Base-by-base conservation (phyloP, 768 basidiomycete genomes). In the Hygrophoropsis aurantiaca region DNA sequence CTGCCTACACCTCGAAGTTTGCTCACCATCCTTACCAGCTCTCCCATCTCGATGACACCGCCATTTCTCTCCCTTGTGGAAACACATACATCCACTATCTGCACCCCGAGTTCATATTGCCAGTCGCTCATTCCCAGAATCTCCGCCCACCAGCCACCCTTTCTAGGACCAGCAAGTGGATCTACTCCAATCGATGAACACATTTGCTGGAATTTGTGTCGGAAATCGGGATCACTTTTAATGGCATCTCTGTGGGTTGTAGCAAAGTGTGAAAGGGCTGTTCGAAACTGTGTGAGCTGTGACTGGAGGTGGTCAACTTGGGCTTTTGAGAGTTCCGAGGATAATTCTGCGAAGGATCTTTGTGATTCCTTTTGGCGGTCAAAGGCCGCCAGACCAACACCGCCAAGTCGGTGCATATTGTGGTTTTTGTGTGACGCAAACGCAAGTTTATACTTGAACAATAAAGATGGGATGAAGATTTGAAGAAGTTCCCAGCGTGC, bases 201-300 rank as follows among this genome's bases (percentile, higher is more conserved):
- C 92, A 99, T 97, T 49, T 90, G 87, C 55, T 94, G 90, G 68
- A 98, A 98, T 16, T 83, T 87, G 74, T 87, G 87, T 4, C 97
- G 79, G 64, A 99, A 94, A 3, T 79, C 76, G 2, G 95, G 92
- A 55, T 95, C 88, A 42, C 74, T 74, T 47, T 82, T 80, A 60
- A 99, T 97, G 47, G 86, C 81, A 35, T 86, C 81, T 41, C 91
- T 84, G 64, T 97, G 94, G 8, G 82, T 82, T 20, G 80, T 69
- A 2, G 94, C 91, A 58, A 98, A 99, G 48, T 77, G 78, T 3
- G 79, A 68, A 40, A 97, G 81, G 0, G 90, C 82, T 2, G 82
- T 73, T 56, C 90, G 89, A 69, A 97, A 97, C 41, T 89, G 85
- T 45, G 79, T 74, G 48, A 97, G 81, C 60, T 97, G 91, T 0